Base-by-base conservation (phyloP, 371 early-diverging fungal genomes). In the Apophysomyces variabilis region DNA sequence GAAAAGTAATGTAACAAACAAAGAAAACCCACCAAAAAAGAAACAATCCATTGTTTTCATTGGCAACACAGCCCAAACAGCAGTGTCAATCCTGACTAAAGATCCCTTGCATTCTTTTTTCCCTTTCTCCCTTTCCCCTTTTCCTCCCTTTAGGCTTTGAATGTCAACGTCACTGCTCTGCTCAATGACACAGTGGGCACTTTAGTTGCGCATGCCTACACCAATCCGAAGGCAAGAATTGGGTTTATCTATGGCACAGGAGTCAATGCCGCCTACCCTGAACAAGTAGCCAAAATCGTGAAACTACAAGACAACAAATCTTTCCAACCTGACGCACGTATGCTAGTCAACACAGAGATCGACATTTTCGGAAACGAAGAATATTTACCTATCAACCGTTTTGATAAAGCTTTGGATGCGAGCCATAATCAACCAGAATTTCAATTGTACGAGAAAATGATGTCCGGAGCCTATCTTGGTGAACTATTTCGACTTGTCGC, bases 121-220 rank as follows among this genome's bases (percentile, higher is more conserved):
- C 32, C 35, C 18, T 59, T 41, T 41, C n/a, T 16, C 57, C 58
- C 35, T 21, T 45, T 60, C n/a, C 21, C 38, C 32, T 26, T 26
- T 16, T 64, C 16, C 36, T 57, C 16, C n/a, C 18, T 60, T n/a
- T 62, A 84, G 83, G 80, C 75, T 26, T 65, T 89, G 39, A 85
- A 89, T 43, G 85, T 95, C 44, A 68, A 83, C 38, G 89, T 95
- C 39, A 80, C 86, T 38, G 95, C 95, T 16, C 78, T 96, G 7
- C 85, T 96, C 61, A 97, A 97, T 83, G 98, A 97, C 77, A 93
- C 95, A 0, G 95, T 95, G 36, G 95, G 95, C 18, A 92, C 95
- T 1, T 79, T 95, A 47, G 85, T 94, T 60, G 89, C 95, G 38
- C 89, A 94, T 65, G 93, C 92, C 6, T 95, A 93, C 82, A 73